These are phyloP conservation scores for Cyberlindnera japonica DNA, from an alignment of 805 yeast genomes.

Conservation along the genomic window DNA sequence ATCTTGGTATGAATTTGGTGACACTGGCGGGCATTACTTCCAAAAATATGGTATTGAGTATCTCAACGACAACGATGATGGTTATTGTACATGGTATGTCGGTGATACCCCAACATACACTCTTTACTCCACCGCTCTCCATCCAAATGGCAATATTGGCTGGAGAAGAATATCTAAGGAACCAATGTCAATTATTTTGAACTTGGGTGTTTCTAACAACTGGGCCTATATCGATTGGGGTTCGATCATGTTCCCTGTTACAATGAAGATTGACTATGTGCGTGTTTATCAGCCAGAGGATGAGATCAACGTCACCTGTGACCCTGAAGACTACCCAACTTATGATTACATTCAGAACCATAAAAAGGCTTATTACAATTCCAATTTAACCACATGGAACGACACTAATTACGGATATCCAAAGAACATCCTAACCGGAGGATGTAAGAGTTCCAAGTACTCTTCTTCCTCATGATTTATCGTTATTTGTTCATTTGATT, in stretches of 20 bases:
- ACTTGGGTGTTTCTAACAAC: conserved; percentile 83
- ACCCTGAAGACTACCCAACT: conserved; percentile 84
- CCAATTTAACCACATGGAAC: conserved; percentile 72
- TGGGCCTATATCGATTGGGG: conserved; percentile 97
- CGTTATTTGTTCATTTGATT: not conserved
- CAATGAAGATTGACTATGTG: conserved; percentile 77
- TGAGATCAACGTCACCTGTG: conserved; percentile 66
- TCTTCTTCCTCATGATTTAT: conserved; percentile 3
- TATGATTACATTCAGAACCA: conserved; percentile 75
- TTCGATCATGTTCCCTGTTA: conserved; percentile 69
- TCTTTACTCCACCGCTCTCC: conserved; percentile 66
- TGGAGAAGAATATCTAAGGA: conserved; percentile 82
- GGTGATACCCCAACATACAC: conserved; percentile 79
- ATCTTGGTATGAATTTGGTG: conserved; percentile 76
- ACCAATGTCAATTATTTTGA: conserved; percentile 87
- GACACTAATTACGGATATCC: conserved; percentile 72
- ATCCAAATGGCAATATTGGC: conserved; percentile 88
- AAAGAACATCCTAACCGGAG: conserved; percentile 53
- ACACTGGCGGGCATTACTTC: conserved; percentile 43
- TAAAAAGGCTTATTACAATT: conserved; percentile 60
- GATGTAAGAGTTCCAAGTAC: conserved; percentile 38
- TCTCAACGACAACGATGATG: conserved; percentile 60
- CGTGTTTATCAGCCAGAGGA: conserved; percentile 86
- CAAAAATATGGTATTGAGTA: conserved; percentile 81
- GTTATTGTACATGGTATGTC: conserved; percentile 83